These are phyloP conservation scores for Cordyceps cicadae DNA, from an alignment of 2,329 filamentous ascomycete species.

Conservation along the genomic window DNA sequence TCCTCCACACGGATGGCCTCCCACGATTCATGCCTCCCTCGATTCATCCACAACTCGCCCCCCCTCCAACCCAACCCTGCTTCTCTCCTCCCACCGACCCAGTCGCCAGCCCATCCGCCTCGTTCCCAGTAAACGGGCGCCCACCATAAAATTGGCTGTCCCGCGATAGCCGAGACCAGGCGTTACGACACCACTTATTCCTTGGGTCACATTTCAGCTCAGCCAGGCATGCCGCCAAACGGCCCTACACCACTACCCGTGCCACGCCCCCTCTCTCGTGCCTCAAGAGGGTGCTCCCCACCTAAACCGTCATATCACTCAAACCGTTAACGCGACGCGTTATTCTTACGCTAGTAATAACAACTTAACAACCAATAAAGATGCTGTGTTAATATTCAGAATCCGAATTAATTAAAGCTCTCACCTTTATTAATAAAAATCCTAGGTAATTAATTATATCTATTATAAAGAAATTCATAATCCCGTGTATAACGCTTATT, in stretches of 20 bases:
- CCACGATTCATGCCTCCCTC: not conserved
- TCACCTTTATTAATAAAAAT: no score
- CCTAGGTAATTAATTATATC: no score
- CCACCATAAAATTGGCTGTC: not conserved
- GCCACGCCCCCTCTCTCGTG: no score
- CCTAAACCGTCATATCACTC: no score
- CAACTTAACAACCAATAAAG: no score
- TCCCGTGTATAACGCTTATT: no score
- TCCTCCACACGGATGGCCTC: not conserved
- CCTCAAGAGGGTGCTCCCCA: no score
- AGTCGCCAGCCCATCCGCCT: not conserved
- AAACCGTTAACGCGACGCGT: no score
- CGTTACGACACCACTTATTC: not conserved
- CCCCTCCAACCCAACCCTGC: not conserved
- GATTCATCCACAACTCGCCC: not conserved
- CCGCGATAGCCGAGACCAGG: slow-evolving; percentile 11
- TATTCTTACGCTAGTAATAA: no score
- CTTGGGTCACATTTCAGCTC: slow-evolving; percentile 5
- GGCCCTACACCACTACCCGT: not conserved
- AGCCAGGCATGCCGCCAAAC: not conserved
- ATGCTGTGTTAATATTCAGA: no score
- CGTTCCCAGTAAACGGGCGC: not conserved
- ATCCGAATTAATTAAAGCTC: no score
- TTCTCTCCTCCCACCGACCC: not conserved
- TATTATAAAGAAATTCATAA: no score